Evolutionary conservation across 352 stramenopile species (phyloP).

Genomic region (Phytophthora pseudosyringae): DNA sequence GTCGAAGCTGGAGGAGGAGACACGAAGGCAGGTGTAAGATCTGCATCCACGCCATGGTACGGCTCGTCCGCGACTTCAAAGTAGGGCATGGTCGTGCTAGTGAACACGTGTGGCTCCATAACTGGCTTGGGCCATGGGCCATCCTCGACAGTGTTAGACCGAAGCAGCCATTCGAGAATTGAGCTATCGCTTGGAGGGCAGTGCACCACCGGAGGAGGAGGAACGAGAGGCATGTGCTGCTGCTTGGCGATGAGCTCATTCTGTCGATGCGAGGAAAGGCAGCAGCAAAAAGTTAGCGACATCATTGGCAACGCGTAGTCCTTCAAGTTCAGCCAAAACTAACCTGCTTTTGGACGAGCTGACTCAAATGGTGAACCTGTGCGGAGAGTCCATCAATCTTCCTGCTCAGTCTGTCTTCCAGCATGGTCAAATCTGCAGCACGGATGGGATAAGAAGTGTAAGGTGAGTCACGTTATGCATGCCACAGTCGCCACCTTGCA

Average conservation of each 20-base stretch:
- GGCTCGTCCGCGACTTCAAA: constrained; percentile 59
- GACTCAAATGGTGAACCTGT: constrained; percentile 61
- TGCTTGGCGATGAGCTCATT: constrained; percentile 56
- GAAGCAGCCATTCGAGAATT: constrained; percentile 73
- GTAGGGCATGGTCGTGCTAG: constrained; percentile 48
- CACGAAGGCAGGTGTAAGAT: constrained; percentile 50
- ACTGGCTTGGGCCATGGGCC: constrained; percentile 24
- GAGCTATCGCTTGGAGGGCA: constrained; percentile 36
- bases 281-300: constrained; percentile 11
- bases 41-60: constrained; percentile 34
- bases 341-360: constrained; percentile 70
- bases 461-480: background rate
- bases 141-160: constrained; percentile 58
- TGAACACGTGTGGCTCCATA: constrained; percentile 19
- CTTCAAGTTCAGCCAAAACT: background rate
- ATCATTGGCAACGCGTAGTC: background rate
- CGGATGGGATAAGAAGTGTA: constrained; percentile 8
- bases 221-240: constrained; percentile 40
- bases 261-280: constrained; percentile 12
- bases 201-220: constrained; percentile 19
- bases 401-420: constrained; percentile 66
- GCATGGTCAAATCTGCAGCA: constrained; percentile 53
- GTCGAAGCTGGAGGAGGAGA: constrained; percentile 16
- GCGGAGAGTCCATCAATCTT: constrained; percentile 62
- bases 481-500: background rate